Base-by-base conservation (phyloP, 768 basidiomycete species). In the Epithele typhae region DNA sequence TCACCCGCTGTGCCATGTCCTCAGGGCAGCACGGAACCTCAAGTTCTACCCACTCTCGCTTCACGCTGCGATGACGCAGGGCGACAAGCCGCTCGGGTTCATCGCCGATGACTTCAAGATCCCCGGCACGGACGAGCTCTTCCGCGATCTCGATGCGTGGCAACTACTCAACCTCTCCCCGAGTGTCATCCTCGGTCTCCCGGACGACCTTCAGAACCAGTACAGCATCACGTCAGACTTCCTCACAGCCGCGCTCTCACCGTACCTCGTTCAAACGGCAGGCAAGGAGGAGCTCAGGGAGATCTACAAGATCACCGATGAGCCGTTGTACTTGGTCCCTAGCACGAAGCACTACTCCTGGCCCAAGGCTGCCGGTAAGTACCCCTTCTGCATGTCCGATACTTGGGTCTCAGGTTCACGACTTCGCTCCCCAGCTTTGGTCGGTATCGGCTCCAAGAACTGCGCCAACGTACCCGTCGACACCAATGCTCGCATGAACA, bases 31-130 rank as follows among this genome's bases (percentile, higher is more conserved):
- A 14, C 71, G 73, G 11, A 74, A 75, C 54, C 58, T 75, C 43
- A 75, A 76, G 49, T 75, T 64, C 46, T 76, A 73, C 49, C 68
- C 74, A 1, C 56, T 76, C 1, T 65, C 74, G 5, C 56, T 75
- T 6, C 45, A 46, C 3, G 35, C 41, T 17, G 69, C 70, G 4
- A 67, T 72, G 56, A 49, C 46, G 21, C 36, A 39, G 3, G 63
- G 56, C 8, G 55, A 56, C 5, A 49, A 50, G 15, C 27, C 27
- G 7, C 63, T 74, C 11, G 40, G 47, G 0, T 72, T 64, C 39
- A 56, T 74, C 25, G 50, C 61, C 1, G 23, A 50, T 18, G 45
- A 51, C n/a, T 69, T 76, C 60, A 51, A 52, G n/a, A 41, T 71
- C 22, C 23, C 48, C 30, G 51, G 45, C 9, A 37, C 44, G 27